phyloP scores from a whole-genome alignment of 306 rosid species.

The Pyrus pyrifolia region DNA sequence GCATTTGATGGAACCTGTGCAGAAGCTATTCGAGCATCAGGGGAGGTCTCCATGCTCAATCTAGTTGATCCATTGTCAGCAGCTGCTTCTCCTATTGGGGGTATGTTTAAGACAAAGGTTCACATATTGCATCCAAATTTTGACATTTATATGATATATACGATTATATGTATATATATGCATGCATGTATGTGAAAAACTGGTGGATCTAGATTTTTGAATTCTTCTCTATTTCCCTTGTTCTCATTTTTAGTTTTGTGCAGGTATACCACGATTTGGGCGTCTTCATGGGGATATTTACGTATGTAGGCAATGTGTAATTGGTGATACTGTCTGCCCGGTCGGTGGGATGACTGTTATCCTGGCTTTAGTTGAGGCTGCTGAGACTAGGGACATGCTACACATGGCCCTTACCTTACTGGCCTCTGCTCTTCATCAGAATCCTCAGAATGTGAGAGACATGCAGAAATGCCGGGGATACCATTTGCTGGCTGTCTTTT shows the following conservation, averaged over 20 bases:
- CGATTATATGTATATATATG: too few species aligned
- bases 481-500: constrained; percentile 90
- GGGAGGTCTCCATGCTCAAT: constrained; percentile 84
- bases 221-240: constrained; percentile 3
- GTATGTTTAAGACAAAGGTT: constrained; percentile 47
- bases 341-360: constrained; percentile 93
- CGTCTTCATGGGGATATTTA: constrained; percentile 86
- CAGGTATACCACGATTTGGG: constrained; percentile 99
- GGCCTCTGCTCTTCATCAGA: constrained; percentile 88
- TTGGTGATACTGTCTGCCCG: constrained; percentile 79
- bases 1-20: constrained; percentile 95
- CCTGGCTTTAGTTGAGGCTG: constrained; percentile 91
- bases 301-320: constrained; percentile 76
- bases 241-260: constrained; percentile 19
- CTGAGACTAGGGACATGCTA: constrained; percentile 91
- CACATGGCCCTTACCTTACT: constrained; percentile 90
- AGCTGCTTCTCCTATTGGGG: constrained; percentile 99
- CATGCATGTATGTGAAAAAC: background rate
- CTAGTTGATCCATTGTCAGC: constrained; percentile 98
- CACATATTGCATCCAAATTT: background rate
- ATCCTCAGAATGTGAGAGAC: constrained; percentile 85
- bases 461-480: constrained; percentile 94
- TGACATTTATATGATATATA: background rate
- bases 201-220: background rate
- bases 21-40: constrained; percentile 65